These are phyloP conservation scores for Flaveria robusta DNA, from an alignment of 129 eudicot genomes.

Conservation along the genomic window DNA sequence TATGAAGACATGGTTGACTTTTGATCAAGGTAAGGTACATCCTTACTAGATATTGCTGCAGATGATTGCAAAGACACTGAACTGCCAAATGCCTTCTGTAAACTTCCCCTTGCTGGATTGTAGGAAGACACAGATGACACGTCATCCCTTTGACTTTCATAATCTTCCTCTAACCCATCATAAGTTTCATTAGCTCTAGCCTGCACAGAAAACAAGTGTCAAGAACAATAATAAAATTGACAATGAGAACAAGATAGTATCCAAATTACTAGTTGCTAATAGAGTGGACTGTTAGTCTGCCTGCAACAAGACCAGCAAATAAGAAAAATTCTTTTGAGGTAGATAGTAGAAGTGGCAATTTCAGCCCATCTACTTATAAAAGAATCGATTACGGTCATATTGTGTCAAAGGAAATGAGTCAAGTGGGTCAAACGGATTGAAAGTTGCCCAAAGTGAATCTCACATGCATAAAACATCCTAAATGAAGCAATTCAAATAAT, in stretches of 20 bases:
- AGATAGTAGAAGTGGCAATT: slow-evolving; percentile 1
- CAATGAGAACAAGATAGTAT: neutral
- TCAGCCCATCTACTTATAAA: slow-evolving; percentile 9
- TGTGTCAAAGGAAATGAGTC: neutral
- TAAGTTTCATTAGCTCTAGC: slow-evolving; percentile 71
- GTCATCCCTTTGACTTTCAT: slow-evolving; percentile 86
- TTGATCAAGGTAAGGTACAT: slow-evolving; percentile 57
- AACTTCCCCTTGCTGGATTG: slow-evolving; percentile 63
- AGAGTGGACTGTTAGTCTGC: slow-evolving; percentile 7
- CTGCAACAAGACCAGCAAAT: slow-evolving; percentile 9
- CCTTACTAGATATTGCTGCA: slow-evolving; percentile 71
- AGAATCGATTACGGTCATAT: neutral
- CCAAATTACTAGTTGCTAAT: slow-evolving; percentile 12
- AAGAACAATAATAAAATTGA: slow-evolving; percentile 2
- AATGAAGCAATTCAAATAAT: neutral
- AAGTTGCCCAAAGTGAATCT: neutral
- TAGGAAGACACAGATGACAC: slow-evolving; percentile 87
- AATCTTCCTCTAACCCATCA: slow-evolving; percentile 89
- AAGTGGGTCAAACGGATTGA: neutral
- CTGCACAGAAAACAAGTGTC: slow-evolving; percentile 39
- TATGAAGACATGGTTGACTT: slow-evolving; percentile 65
- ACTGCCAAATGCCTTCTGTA: slow-evolving; percentile 74
- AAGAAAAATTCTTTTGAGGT: neutral
- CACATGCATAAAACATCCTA: neutral
- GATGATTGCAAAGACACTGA: slow-evolving; percentile 82